Base-by-base conservation (phyloP, 441 rosid genomes). In the Biscutella laevigata region DNA sequence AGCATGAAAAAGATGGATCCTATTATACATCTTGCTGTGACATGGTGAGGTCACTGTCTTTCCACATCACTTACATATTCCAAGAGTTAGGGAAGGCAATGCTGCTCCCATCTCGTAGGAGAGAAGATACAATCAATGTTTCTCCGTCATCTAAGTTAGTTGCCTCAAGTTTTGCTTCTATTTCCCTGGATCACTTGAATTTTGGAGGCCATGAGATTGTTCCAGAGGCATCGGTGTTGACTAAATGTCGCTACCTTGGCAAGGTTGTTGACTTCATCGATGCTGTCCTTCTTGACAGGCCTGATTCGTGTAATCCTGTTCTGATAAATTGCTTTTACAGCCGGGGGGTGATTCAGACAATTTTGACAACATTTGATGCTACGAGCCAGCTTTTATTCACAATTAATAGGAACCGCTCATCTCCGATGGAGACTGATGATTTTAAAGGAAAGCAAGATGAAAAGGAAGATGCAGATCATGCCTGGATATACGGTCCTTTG, bases 391-490 rank as follows among this genome's bases (percentile, higher is more conserved):
- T 94, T 71, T 78, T 86, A 36, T 86, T 74, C 66, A 46, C 86
- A 12, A 74, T 84, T 53, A 84, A 82, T 64, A 81, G 95, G 77
- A 66, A 74, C 53, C 80, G 72, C 35, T 70, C 88, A 44, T 94
- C 95, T 67, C 94, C 92, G 1, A 94, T 94, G 99, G 97, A 94
- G 63, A 94, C 86, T 9, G 97, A 88, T 82, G 98, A 88, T 46
- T 76, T 68, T 24, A 79, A 59, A 65, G 52, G 71, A 57, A 86
- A 83, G 67, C 95, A 72, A 53, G 86, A 77, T 61, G 83, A 71
- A 47, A 86, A 76, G 70, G 88, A 77, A 61, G 88, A 74, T 64
- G 57, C 66, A 15, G 87, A 81, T 77, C 77, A 69, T 77, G 78
- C 75, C 8, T 94, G 99, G 99, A 79, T 94, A 53, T 84, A 82